Evolutionary conservation across 805 yeast genomes (phyloP), one percentile per base, ranked within the genome.

Genomic region (Lipomyces spencermartinsiae): DNA sequence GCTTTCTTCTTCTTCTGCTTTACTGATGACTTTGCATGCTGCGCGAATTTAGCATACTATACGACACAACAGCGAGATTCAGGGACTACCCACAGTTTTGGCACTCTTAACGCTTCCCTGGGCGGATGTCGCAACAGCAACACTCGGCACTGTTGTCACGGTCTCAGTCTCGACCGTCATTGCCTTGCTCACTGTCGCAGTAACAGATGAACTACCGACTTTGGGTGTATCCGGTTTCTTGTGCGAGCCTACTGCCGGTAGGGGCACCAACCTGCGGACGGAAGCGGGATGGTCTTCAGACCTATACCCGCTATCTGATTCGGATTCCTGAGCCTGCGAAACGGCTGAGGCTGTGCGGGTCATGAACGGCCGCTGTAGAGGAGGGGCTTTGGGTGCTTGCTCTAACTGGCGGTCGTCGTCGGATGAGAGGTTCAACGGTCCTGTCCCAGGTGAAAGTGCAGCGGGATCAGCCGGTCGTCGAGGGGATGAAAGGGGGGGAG

Each of bases 121-220:
- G 16, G 66, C 60, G n/a, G 69, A 61, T 6, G 66, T 61, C 34
- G 71, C 61, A 61, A 66, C 55, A 22, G 80, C 77, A 68, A 80
- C 72, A 58, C 79, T 66, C 58, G 82, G 79, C 59, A 82, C 77
- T 1, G 88, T 83, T 53, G 86, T 83, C 19, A 87, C 89, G 0
- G 89, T 86, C 73, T 87, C 90, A 0, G 89, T 85, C 72, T 87
- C 90, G 37, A 87, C 90, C 35, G 85, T 84, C 82, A 85, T 82
- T 59, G 73, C 69, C 49, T 66, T 68, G 19, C 43, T 62, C 12
- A 58, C 65, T 14, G 61, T 43, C 12, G 43, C 64, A 4, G 60
- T n/a, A 2, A n/a, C 49, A 10, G 59, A 29, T 25, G 56, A 8
- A 14, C 31, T 34, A 2, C 60, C 65, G 34, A 7, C 22, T 39